Evolutionary conservation across 2,329 filamentous ascomycete species (phyloP), one percentile per base, ranked within the genome.

Genomic region (Alternaria brassicicola): DNA sequence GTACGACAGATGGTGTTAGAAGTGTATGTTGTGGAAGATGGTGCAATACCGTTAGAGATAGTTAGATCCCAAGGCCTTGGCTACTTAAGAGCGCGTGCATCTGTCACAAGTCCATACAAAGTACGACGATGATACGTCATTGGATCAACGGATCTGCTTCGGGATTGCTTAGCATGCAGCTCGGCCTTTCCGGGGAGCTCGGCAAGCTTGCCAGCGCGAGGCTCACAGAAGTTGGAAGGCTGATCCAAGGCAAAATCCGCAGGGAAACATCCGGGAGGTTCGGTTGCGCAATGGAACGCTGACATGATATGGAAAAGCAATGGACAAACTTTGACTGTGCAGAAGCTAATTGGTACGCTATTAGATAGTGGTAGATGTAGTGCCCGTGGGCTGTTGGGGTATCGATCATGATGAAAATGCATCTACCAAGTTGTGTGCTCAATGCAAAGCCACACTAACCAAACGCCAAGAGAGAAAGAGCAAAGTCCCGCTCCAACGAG

Each of bases 71-170:
- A 57, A 59, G 59, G 50, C 49, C 57, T 48, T 61, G 59, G 59
- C 60, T 55, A 47, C 58, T 57, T 66, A 66, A 57, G 30, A 33
- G 57, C 70, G 58, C 66, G 69, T 72, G 70, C 63, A 57, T 51
- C 52, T 56, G 67, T 74, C 71, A 73, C 63, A 36, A 50, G 55
- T 38, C 43, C 43, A 51, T 53, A 55, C 25, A 55, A 46, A 57
- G 41, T 43, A 55, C 46, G 38, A 59, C 38, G 17, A 45, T 23
- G 35, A 21, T 61, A 75, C 73, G 73, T 74, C 73, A 75, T 70
- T 55, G 55, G 52, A 57, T 63, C 61, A 61, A 63, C 33, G 55
- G 56, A 63, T 60, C 55, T 50, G 42, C 58, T 51, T 51, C 54
- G 43, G 59, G 33, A 47, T 21, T 57, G 61, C 60, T 59, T 69